Base-by-base conservation (phyloP, 2,329 filamentous ascomycete genomes). In the Exophiala mesophila region DNA sequence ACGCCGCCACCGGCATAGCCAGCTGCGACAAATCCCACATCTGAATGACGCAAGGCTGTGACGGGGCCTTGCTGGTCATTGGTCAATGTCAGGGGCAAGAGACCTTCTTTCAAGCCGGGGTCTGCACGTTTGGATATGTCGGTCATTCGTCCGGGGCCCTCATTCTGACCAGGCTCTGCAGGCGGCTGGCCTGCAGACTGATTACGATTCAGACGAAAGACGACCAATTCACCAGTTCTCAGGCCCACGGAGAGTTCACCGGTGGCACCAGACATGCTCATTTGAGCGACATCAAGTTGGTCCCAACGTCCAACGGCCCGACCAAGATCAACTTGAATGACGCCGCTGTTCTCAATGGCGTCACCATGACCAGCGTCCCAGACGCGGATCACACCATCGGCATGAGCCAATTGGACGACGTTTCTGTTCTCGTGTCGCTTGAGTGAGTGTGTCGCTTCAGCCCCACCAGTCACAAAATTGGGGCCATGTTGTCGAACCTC, bases 361-460 rank as follows among this genome's bases (percentile, higher is more conserved):
- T 98, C 92, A 10, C 80, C 85, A 57, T 94, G 85, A 0, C 92
- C 92, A 15, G 83, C 79, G 63, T 98, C 92, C 88, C 89, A 98
- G 5, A 97, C 71, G 21, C 89, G 76, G n/a, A 98, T 73, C 0
- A 85, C 94, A 39, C 89, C 88, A 63, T 98, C 92, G 3, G 83
- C 88, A 62, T 98, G 90, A 0, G 88, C 83, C 3, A 86, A 87
- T 48, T 90, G 84, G 5, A 95, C 76, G 32, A 97, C 78, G 44
- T 88, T 94, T 35, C 92, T 78, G 47, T 82, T 76, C 57, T 95
- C 88, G 55, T 86, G 89, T 49, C 86, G 73, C 56, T 87, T 85
- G 29, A 86, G 69, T 5, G 82, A 78, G 50, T 80, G 78, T 4
- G 74, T 72, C 2, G 77, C 82, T 59, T 85, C 82, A 2, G 81